phyloP scores from a whole-genome alignment of 106 monocot species.

The Alisma plantagoaquatica region DNA sequence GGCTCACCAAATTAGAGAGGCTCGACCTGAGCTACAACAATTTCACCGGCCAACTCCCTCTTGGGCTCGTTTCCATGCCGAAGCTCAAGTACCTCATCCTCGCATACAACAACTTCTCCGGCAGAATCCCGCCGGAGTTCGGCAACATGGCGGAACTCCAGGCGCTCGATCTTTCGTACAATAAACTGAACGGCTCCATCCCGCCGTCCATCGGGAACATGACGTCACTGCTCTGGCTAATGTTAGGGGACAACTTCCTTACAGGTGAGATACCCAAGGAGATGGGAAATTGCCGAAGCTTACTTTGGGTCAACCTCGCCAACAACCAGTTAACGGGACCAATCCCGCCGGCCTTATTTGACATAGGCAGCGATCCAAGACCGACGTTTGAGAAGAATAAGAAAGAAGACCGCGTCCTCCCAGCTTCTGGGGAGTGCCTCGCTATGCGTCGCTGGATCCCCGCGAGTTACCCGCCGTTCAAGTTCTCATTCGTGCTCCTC shows the following conservation, averaged over 20 bases:
- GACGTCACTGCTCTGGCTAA: constrained; percentile 63
- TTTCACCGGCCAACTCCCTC: constrained; percentile 47
- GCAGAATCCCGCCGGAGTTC: constrained; percentile 42
- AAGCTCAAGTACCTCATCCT: constrained; percentile 45
- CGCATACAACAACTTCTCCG: constrained; percentile 50
- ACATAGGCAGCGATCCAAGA: constrained; percentile 36
- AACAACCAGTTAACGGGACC: constrained; percentile 42
- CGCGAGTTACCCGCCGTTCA: constrained; percentile 70
- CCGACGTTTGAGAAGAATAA: constrained; percentile 57
- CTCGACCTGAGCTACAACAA: constrained; percentile 71
- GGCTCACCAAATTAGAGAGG: constrained; percentile 28
- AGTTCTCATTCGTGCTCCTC: constrained; percentile 55
- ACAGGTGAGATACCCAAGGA: constrained; percentile 65
- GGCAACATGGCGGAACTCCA: constrained; percentile 41
- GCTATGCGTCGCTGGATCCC: constrained; percentile 72
- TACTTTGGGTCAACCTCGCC: constrained; percentile 80
- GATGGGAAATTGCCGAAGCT: constrained; percentile 68
- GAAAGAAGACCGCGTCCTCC: not conserved
- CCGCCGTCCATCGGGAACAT: constrained; percentile 58
- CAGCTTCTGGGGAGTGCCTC: constrained; percentile 62
- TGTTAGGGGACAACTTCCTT: constrained; percentile 52
- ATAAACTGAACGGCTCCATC: constrained; percentile 45
- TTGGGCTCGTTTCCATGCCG: constrained; percentile 28
- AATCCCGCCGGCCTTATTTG: constrained; percentile 49
- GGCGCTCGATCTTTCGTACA: constrained; percentile 65